phyloP scores from a whole-genome alignment of 2,329 filamentous ascomycete species.

The Claviceps quebecensis region DNA sequence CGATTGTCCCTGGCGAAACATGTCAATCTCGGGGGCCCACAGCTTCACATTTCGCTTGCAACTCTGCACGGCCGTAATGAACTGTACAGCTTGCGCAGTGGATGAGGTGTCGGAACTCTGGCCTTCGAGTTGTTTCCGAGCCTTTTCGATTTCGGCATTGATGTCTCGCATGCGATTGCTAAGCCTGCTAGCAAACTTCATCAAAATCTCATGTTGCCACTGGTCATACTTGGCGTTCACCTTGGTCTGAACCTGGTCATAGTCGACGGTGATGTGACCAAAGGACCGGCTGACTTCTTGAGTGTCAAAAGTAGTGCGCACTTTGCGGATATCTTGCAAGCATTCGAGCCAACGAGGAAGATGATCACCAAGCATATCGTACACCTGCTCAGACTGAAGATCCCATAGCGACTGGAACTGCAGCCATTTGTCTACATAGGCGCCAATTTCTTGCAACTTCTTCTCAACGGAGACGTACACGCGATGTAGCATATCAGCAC shows the following conservation, averaged over 20 bases:
- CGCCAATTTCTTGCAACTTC: conserved; percentile 64
- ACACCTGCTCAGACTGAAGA: conserved; percentile 88
- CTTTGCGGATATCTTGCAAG: conserved; percentile 93
- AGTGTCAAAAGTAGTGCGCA: conserved; percentile 90
- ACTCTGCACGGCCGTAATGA: conserved; percentile 94
- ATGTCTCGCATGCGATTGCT: conserved; percentile 86
- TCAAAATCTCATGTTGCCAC: conserved; percentile 94
- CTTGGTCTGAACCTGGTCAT: conserved; percentile 96
- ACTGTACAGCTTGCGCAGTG: conserved; percentile 91
- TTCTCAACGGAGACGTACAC: conserved; percentile 76
- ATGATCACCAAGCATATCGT: conserved; percentile 81
- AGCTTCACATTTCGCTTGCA: conserved; percentile 86
- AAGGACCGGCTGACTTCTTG: conserved; percentile 88
- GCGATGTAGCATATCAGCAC: conserved; percentile 61
- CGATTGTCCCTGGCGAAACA: conserved; percentile 90
- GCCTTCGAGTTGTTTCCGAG: conserved; percentile 76
- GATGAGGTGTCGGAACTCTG: conserved; percentile 89
- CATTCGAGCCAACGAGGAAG: conserved; percentile 87
- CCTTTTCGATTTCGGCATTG: conserved; percentile 81
- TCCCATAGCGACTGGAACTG: conserved; percentile 99
- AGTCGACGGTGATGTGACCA: conserved; percentile 89
- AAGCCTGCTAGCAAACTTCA: conserved; percentile 82
- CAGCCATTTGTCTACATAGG: conserved; percentile 94
- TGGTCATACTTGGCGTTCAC: conserved; percentile 99
- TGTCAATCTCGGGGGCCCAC: conserved; percentile 92